phyloP scores from a whole-genome alignment of 768 basidiomycete species.

The Leccinellum albellum region DNA sequence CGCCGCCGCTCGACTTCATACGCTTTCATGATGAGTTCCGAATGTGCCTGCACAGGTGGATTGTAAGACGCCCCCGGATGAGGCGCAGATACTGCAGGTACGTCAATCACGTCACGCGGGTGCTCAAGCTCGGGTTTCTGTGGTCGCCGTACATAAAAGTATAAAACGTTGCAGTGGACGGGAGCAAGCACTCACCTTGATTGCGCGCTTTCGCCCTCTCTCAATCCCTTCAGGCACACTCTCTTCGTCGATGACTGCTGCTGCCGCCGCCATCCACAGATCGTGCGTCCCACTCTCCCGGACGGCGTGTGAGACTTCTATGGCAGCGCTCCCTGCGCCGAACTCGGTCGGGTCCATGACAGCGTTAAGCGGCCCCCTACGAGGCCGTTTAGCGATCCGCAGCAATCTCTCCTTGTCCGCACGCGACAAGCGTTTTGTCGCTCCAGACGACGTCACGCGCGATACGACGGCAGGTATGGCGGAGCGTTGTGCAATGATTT shows the following conservation, averaged over 20 bases:
- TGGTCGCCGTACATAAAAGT: not conserved
- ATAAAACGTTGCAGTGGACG: not conserved
- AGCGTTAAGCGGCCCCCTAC: constrained; percentile 71
- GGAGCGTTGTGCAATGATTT: constrained; percentile 81
- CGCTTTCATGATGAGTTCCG: constrained; percentile 65
- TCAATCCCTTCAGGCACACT: constrained; percentile 41
- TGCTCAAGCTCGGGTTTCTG: constrained; percentile 49
- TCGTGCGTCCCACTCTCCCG: constrained; percentile 66
- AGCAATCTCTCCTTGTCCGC: constrained; percentile 75
- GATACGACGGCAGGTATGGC: constrained; percentile 83
- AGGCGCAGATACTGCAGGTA: constrained; percentile 66
- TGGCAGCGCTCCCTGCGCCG: constrained; percentile 58
- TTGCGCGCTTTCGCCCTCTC: constrained; percentile 34
- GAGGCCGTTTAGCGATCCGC: constrained; percentile 68
- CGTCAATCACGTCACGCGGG: constrained; percentile 49
- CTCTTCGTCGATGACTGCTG: constrained; percentile 26
- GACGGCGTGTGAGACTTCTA: constrained; percentile 67
- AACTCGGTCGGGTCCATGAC: constrained; percentile 65
- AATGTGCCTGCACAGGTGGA: constrained; percentile 70
- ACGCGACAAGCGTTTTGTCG: constrained; percentile 41
- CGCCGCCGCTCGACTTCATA: constrained; percentile 61
- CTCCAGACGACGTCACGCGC: constrained; percentile 31
- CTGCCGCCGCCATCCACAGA: constrained; percentile 45
- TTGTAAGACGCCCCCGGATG: constrained; percentile 90
- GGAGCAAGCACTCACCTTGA: constrained; percentile 46